phyloP scores from a whole-genome alignment of 139 green algal genomes.

The Chlamydomonas schloesseri region DNA sequence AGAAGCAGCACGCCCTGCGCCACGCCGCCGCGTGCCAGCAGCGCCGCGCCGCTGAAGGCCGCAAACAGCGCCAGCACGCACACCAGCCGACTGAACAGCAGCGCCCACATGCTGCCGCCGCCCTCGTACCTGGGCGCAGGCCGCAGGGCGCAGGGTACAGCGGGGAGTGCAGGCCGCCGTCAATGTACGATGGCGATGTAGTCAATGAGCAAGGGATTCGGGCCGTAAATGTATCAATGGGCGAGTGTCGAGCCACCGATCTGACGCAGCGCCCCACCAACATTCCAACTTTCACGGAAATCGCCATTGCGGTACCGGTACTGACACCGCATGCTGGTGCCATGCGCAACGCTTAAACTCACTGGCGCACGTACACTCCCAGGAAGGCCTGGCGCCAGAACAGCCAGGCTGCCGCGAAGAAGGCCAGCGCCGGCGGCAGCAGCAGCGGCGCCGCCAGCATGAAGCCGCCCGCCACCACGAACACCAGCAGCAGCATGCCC shows the following conservation, averaged over 20 bases:
- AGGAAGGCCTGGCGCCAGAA: conserved; percentile 26
- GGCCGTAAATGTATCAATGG: too few relatives aligned
- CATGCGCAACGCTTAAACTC: too few relatives aligned
- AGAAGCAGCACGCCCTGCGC: conserved; percentile 38
- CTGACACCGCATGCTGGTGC: too few relatives aligned
- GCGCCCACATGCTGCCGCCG: background rate
- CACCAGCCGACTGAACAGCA: conserved; percentile 17
- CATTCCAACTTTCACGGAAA: too few relatives aligned
- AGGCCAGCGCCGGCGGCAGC: conserved; percentile 9
- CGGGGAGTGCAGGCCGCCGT: background rate
- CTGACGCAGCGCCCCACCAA: too few relatives aligned
- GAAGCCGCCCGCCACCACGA: background rate
- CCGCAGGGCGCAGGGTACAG: too few relatives aligned
- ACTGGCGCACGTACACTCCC: conserved; percentile 27
- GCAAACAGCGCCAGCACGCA: background rate
- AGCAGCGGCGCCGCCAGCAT: conserved; percentile 16
- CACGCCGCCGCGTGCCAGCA: conserved; percentile 2
- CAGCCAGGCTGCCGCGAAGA: background rate
- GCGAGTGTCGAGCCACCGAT: too few relatives aligned
- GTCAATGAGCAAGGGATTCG: background rate
- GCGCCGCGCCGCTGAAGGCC: conserved; percentile 10
- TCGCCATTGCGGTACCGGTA: too few relatives aligned
- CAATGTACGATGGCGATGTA: too few relatives aligned
- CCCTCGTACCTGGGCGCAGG: conserved; percentile 11
- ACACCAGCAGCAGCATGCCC: conserved; percentile 34